These are phyloP conservation scores for Paramecium tetraurelia DNA, from an alignment of 73 alveolate genomes.

Conservation along the genomic window DNA sequence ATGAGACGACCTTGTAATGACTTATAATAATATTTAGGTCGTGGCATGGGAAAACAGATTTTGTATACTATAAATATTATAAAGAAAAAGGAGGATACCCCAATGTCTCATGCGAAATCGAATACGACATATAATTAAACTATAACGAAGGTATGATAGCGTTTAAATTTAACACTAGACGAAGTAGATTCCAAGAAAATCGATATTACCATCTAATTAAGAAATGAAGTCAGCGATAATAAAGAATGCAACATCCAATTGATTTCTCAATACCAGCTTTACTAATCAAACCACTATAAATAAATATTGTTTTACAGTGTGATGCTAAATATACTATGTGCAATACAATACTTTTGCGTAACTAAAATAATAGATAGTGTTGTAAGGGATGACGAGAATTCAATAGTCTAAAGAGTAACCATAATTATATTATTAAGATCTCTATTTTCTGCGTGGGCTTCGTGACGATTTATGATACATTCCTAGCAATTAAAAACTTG, in stretches of 20 bases:
- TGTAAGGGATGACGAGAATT: not conserved
- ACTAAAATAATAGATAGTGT: not conserved
- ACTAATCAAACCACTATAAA: not conserved
- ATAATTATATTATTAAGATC: not conserved
- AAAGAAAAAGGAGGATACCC: not conserved
- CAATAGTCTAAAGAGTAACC: not conserved
- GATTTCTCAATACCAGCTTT: not conserved
- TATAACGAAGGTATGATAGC: not conserved
- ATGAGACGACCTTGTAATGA: not conserved
- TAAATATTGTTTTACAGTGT: not conserved
- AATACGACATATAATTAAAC: not conserved
- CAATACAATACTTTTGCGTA: slow-evolving; percentile 4
- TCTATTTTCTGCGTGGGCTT: not conserved
- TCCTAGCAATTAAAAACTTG: not conserved
- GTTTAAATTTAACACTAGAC: not conserved
- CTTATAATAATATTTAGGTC: not conserved
- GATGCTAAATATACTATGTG: not conserved
- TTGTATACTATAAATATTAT: not conserved
- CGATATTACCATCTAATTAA: not conserved
- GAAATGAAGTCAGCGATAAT: not conserved
- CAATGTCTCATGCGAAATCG: not conserved
- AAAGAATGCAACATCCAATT: not conserved
- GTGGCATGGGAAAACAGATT: not conserved
- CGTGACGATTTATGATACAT: slow-evolving; percentile 21
- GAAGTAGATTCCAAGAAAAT: not conserved